Evolutionary conservation across 805 yeast genomes (phyloP), one percentile per base, ranked within the genome.

Genomic region (Kodamaea laetipori): DNA sequence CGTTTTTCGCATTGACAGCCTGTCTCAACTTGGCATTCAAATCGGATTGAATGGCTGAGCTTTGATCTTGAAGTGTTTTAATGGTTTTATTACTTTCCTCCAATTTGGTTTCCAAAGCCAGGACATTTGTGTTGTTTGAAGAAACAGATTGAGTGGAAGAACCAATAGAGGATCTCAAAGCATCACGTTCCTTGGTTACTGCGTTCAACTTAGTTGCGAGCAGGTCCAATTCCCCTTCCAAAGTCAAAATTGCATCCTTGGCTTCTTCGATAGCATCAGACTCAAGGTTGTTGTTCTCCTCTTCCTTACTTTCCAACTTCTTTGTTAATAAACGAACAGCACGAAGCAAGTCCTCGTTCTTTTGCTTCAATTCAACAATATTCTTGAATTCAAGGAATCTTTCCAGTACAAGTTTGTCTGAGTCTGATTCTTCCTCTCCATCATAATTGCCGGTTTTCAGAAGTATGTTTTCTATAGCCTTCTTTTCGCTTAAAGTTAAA

Each of bases 311-410:
- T 57, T 90, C 97, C 43, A 90, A 67, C 54, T 81, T 80, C 30
- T 75, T 71, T 8, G 92, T 95, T 12, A 92, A 68, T 39, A 78
- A 78, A 49, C 98, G 76, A 1, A 86, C 80, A 2, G 86, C 79
- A 27, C 72, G 67, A 26, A 90, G 64, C 19, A 92, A 71, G 41
- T 88, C 86, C 51, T 82, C 80, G 57, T 92, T 92, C 61, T 82
- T 86, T 40, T 75, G 67, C 54, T 88, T 86, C 40, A 92, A 67
- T 38, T 86, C 95, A 9, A 74, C 68, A 10, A 86, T 74, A 54
- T 76, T 77, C 33, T 74, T 77, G 64, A 90, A 92, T 6, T 80
- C 76, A 0, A 88, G 82, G 32, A 94, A 67, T 46, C 95, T 73
- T 43, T 85, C 84, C 7, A 89, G 72, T 17, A 92, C 87, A 28